A percentile compares a stretch with the other conserved stretches of the same genome.
phyloP scores from a whole-genome alignment of 805 yeast genomes.

The Lipomyces starkeyi region DNA sequence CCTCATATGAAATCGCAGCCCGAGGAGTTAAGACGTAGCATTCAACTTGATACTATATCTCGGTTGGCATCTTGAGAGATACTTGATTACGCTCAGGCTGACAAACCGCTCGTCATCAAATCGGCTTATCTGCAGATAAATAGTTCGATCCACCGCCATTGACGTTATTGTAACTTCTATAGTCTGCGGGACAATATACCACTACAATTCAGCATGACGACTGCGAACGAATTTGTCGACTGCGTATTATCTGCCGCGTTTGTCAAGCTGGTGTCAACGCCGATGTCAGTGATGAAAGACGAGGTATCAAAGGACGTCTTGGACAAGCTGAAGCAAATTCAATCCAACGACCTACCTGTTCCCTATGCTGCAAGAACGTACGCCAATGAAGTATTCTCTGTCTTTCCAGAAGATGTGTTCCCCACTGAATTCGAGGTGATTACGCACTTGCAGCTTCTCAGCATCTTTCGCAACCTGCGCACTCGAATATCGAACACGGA shows the following conservation, averaged over 20 bases:
- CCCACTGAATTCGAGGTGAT: conserved; percentile 19
- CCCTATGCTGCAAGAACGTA: conserved; percentile 20
- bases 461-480: conserved; percentile 11
- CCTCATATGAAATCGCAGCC: no score
- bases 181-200: background rate
- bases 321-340: background rate
- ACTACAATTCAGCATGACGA: background rate
- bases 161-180: background rate
- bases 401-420: conserved; percentile 16
- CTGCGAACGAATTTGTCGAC: background rate
- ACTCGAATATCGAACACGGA: conserved; percentile 4
- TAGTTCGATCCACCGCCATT: no score
- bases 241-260: background rate
- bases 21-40: no score
- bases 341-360: conserved; percentile 4
- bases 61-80: no score
- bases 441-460: conserved; percentile 19
- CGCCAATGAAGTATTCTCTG: conserved; percentile 11
- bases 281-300: background rate
- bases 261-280: conserved; percentile 4
- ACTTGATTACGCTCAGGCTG: no score
- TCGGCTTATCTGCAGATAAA: no score
- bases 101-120: no score
- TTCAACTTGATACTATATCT: no score
- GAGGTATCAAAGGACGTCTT: background rate